Evolutionary conservation across 164 flowering plant species (phyloP).

Genomic region (Berberis vulgaris): DNA sequence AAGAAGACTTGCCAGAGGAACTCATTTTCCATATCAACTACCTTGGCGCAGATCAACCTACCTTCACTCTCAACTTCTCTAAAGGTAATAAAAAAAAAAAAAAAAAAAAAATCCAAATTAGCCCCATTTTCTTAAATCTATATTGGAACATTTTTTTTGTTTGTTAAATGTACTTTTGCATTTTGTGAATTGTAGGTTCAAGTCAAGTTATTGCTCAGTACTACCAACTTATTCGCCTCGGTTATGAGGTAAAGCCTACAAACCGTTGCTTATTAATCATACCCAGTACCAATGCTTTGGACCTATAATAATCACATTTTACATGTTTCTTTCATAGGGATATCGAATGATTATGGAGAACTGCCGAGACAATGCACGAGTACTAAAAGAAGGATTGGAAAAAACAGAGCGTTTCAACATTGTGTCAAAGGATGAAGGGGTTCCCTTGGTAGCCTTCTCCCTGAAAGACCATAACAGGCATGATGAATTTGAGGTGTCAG

Average conservation of each 20-base stretch:
- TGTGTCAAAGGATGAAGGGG: slow-evolving; percentile 27
- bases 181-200: slow-evolving; percentile 21
- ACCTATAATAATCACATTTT: neutral
- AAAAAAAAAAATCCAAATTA: neutral
- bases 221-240: slow-evolving; percentile 33
- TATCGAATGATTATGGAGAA: slow-evolving; percentile 26
- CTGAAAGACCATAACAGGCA: slow-evolving; percentile 10
- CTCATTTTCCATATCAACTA: slow-evolving; percentile 43
- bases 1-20: slow-evolving; percentile 33
- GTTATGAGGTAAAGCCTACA: slow-evolving; percentile 21
- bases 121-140: neutral
- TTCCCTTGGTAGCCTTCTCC: slow-evolving; percentile 35
- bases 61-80: slow-evolving; percentile 42
- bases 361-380: slow-evolving; percentile 21
- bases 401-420: slow-evolving; percentile 29
- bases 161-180: neutral
- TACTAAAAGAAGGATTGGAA: slow-evolving; percentile 25
- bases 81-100: slow-evolving; percentile 17
- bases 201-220: slow-evolving; percentile 40
- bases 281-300: too few species aligned
- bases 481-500: slow-evolving; percentile 24
- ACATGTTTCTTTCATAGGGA: slow-evolving; percentile 11
- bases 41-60: slow-evolving; percentile 41
- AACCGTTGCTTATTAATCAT: too few species aligned
- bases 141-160: too few species aligned